Percentiles rank a stretch among this genome's conserved stretches.
Evolutionary conservation across 176 grass and related monocot species (phyloP).

Genomic region (Rhynchospora breviuscula): DNA sequence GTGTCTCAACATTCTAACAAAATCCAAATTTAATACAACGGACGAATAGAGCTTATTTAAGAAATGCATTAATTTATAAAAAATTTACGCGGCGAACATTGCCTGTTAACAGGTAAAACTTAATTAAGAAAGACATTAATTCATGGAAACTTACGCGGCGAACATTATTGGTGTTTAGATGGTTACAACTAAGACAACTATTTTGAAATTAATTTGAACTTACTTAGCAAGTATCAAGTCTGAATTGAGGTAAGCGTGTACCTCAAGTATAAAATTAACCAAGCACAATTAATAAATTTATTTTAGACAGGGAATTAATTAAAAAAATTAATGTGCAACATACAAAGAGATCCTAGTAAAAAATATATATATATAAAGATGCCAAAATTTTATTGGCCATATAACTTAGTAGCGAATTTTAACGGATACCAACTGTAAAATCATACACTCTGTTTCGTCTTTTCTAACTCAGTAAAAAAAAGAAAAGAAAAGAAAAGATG

Average conservation of each 20-base stretch:
- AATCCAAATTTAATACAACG: background rate
- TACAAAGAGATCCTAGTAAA: background rate
- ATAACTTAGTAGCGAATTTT: too few relatives aligned
- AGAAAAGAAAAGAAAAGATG: background rate
- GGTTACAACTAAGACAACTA: background rate
- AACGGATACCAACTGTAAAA: too few relatives aligned
- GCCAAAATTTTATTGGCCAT: too few relatives aligned
- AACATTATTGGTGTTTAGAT: background rate
- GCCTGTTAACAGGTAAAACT: too few relatives aligned
- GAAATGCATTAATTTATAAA: background rate
- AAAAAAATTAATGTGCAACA: background rate
- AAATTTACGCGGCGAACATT: background rate
- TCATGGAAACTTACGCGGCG: background rate
- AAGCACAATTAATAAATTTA: background rate
- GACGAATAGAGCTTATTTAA: background rate
- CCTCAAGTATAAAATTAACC: background rate
- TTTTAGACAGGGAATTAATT: background rate
- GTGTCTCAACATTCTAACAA: background rate
- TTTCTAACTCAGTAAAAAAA: background rate
- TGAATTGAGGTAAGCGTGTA: background rate
- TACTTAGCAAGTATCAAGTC: background rate
- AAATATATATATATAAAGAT: background rate
- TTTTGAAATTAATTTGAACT: background rate
- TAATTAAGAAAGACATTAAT: background rate
- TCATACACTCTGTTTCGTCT: background rate